Conservation (phyloP, 352 stramenopile genomes). For the Phytophthora megakarya region DNA sequence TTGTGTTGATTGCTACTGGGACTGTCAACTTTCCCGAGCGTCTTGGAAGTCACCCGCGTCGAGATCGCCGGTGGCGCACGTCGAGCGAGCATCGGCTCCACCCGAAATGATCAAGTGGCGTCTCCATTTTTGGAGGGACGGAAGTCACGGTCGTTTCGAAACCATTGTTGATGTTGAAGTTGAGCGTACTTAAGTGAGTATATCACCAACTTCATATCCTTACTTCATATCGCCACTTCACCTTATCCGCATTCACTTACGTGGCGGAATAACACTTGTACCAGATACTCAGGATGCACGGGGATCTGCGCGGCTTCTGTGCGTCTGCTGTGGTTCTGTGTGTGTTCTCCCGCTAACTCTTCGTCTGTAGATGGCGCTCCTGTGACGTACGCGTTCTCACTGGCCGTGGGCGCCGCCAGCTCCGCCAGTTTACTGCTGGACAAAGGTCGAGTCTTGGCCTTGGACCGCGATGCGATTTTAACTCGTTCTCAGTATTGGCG, state of each 20-base stretch:
- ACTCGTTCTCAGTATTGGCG: conserved; percentile 71
- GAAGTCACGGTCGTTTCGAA: conserved; percentile 35
- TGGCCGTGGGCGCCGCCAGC: conserved; percentile 69
- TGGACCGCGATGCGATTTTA: conserved; percentile 66
- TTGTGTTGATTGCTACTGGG: conserved; percentile 34
- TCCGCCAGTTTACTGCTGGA: conserved; percentile 70
- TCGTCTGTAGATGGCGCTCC: conserved; percentile 65
- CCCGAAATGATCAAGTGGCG: conserved; percentile 9
- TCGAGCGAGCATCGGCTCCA: conserved; percentile 26
- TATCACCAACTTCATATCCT: background rate
- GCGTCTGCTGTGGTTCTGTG: conserved; percentile 21
- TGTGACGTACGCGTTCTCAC: conserved; percentile 78
- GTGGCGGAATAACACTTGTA: conserved; percentile 26
- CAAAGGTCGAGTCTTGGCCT: conserved; percentile 48
- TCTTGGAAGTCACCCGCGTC: conserved; percentile 29
- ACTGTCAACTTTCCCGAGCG: conserved; percentile 28
- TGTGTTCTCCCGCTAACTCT: conserved; percentile 21
- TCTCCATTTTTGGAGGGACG: background rate
- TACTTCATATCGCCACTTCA: conserved; percentile 20
- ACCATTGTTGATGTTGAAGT: conserved; percentile 32
- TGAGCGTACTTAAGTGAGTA: conserved; percentile 24
- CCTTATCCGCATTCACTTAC: conserved; percentile 3
- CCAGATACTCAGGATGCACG: conserved; percentile 54
- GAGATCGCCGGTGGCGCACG: conserved; percentile 19
- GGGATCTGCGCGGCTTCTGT: conserved; percentile 84